Percentiles rank a stretch among this genome's conserved stretches.
These are phyloP conservation scores for Hypoxylon crocopeplum DNA, from an alignment of 495 filamentous ascomycete species.

Conservation along the genomic window DNA sequence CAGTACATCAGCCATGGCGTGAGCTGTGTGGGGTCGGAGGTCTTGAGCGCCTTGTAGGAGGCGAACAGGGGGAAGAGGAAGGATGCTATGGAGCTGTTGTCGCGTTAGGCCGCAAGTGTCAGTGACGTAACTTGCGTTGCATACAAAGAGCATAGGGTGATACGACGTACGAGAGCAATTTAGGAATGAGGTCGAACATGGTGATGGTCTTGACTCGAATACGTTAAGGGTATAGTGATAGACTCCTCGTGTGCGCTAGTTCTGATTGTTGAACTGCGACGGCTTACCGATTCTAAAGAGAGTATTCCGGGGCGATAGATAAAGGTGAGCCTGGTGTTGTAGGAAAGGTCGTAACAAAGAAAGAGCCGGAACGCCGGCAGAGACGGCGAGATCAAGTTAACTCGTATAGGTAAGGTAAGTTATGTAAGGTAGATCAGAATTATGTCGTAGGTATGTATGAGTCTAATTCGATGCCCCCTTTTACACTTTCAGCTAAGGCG, in stretches of 20 bases:
- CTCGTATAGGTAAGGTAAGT: not conserved
- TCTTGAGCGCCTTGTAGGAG: constrained; percentile 96
- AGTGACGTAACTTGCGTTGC: not conserved
- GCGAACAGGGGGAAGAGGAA: constrained; percentile 97
- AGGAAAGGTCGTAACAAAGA: constrained; percentile 9
- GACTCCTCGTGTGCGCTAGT: not conserved
- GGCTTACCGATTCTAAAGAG: too few relatives aligned
- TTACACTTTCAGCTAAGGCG: constrained; percentile 24
- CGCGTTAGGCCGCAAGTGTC: constrained; percentile 12
- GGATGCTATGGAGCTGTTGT: constrained; percentile 77
- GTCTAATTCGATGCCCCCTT: not conserved
- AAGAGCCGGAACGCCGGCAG: constrained; percentile 18
- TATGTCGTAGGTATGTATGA: not conserved
- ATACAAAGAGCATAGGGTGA: constrained; percentile 15
- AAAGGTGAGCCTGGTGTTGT: not conserved
- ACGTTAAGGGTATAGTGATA: not conserved
- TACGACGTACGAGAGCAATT: constrained; percentile 75
- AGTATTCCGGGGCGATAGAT: too few relatives aligned
- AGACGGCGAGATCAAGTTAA: not conserved
- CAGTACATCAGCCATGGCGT: constrained; percentile 99
- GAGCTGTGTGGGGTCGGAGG: constrained; percentile 85
- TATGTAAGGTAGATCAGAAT: not conserved
- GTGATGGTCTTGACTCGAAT: constrained; percentile 1
- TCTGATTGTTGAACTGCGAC: not conserved
- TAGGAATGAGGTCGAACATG: constrained; percentile 85